A percentile compares a stretch with the other conserved stretches of the same genome.
Conservation (phyloP, 345 rosid species). For the Capsella bursapastoris region DNA sequence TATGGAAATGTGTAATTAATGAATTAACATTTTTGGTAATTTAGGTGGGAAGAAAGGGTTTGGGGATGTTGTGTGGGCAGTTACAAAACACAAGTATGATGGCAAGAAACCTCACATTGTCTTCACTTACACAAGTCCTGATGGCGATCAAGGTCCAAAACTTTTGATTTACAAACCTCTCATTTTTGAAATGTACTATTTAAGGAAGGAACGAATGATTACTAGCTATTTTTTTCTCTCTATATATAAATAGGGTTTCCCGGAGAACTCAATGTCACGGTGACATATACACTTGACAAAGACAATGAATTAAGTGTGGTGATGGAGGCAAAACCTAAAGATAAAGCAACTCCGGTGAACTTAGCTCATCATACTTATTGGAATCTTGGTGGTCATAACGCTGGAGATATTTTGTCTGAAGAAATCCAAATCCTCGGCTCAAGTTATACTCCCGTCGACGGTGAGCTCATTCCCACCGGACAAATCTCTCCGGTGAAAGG, state of each 20-base stretch:
- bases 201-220: background rate
- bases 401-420: conserved; percentile 71
- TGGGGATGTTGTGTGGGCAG: conserved; percentile 79
- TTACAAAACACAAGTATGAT: conserved; percentile 48
- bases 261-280: conserved; percentile 58
- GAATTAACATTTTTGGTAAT: background rate
- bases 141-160: conserved; percentile 78
- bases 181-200: background rate
- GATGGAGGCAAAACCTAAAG: conserved; percentile 76
- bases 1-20: background rate
- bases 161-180: background rate
- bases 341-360: conserved; percentile 81
- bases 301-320: conserved; percentile 51
- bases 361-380: conserved; percentile 86
- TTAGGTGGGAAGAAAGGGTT: conserved; percentile 80
- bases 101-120: conserved; percentile 58
- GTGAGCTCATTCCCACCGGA: conserved; percentile 81
- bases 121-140: conserved; percentile 67
- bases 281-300: conserved; percentile 52
- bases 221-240: background rate
- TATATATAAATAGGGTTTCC: conserved; percentile 72
- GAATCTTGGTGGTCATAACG: conserved; percentile 86
- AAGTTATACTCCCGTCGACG: conserved; percentile 61
- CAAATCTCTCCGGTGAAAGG: conserved; percentile 59
- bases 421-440: conserved; percentile 72